Evolutionary conservation across 139 green algal genomes (phyloP).

Genomic region (Eudorina sp.): DNA sequence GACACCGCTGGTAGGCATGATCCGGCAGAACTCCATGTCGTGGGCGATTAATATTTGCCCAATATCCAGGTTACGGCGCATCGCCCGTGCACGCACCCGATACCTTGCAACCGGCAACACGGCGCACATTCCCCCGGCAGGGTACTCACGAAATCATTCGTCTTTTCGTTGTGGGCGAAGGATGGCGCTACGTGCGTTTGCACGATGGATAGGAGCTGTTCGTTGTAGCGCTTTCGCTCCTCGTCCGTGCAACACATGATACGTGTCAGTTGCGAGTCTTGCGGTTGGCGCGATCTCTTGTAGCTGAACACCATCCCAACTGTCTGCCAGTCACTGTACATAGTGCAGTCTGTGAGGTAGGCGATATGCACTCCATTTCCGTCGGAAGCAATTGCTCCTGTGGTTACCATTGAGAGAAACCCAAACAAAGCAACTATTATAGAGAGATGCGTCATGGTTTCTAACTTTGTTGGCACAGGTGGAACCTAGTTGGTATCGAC

Average conservation of each 20-base stretch:
- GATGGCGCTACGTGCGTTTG: slow-evolving; percentile 60
- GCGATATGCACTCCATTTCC: slow-evolving; percentile 64
- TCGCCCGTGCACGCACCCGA: no score
- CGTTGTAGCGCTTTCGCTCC: slow-evolving; percentile 61
- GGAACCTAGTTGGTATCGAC: no score
- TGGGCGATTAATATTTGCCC: no score
- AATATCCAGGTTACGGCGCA: no score
- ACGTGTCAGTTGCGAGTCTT: slow-evolving; percentile 70
- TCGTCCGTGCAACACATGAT: slow-evolving; percentile 83
- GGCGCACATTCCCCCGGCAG: no score
- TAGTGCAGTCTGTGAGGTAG: slow-evolving; percentile 73
- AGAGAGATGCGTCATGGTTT: no score
- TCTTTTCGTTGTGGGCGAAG: slow-evolving; percentile 54
- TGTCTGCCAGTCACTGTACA: slow-evolving; percentile 72
- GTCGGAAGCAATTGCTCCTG: not conserved
- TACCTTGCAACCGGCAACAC: no score
- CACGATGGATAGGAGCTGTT: slow-evolving; percentile 52
- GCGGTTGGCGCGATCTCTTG: slow-evolving; percentile 71
- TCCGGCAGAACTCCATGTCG: no score
- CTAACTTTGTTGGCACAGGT: no score
- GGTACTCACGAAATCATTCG: slow-evolving; percentile 42
- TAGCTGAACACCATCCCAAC: slow-evolving; percentile 64
- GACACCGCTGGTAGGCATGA: no score
- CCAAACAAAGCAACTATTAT: no score
- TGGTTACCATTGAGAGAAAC: not conserved